Evolutionary conservation across 2,329 filamentous ascomycete species (phyloP), one percentile per base, ranked within the genome.

Genomic region (Fusarium torulosum): DNA sequence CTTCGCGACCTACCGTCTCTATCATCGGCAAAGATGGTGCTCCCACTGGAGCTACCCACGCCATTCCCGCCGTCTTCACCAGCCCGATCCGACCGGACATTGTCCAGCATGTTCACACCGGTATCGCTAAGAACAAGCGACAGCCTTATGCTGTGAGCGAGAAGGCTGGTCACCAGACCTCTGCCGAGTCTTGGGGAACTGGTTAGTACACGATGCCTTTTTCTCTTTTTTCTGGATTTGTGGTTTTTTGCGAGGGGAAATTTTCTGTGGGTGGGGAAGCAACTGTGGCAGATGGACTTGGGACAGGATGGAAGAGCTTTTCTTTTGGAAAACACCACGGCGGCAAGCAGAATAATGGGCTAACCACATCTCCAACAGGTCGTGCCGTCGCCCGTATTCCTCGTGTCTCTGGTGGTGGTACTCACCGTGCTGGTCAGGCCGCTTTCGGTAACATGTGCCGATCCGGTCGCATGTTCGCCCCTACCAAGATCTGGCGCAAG

Each of bases 391-490:
- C 96, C 84, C 96, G 96, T 98, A 99, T 99, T 80, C 96, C 96
- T 80, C 96, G 96, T 97, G 96, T 99, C 84, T 98, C 96, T 82
- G 96, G 96, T 90, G 95, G 96, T 88, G 96, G 96, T 93, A 99
- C 96, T 83, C 96, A 99, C 91, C 95, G 96, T 89, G 96, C 96
- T 81, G 96, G 96, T 88, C 96, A 99, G 89, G 96, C 96, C 84
- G 96, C 96, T 77, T 99, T 98, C 85, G 96, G 96, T 93, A 99
- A 99, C 92, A 94, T 95, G 94, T 99, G 96, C 88, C 94, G 96
- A 84, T 97, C 95, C 82, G 96, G 96, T 88, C 96, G 96, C 87
- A 99, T 99, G 96, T 99, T 99, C 87, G 96, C 96, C 77, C 96
- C 96, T 75, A 99, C 96, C 86, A 99, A 99, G 91, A 92, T 97